A percentile compares a stretch with the other conserved stretches of the same genome.
These are phyloP conservation scores for Tylopilus cervinicoccineus DNA, from an alignment of 768 basidiomycete genomes.

Conservation along the genomic window DNA sequence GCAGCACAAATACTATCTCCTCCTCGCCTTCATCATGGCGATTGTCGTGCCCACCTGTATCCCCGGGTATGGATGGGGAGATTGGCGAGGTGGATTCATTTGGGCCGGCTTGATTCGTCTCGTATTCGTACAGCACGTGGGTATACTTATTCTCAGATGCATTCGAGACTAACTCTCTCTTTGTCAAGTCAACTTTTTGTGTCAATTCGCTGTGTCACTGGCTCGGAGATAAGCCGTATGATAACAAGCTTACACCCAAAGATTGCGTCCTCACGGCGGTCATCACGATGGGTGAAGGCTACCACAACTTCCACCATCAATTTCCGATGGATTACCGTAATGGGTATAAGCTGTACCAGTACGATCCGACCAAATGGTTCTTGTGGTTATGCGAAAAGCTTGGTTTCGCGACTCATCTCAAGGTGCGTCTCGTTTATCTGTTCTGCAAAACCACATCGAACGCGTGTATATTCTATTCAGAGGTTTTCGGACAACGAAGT, in stretches of 20 bases:
- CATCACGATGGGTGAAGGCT: slow-evolving; percentile 90
- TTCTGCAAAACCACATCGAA: neutral
- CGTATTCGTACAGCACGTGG: slow-evolving; percentile 77
- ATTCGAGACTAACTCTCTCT: neutral
- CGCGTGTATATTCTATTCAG: slow-evolving; percentile 31
- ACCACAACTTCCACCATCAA: slow-evolving; percentile 95
- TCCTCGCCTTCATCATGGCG: slow-evolving; percentile 60
- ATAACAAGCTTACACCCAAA: slow-evolving; percentile 89
- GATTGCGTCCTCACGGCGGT: slow-evolving; percentile 85
- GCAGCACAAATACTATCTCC: slow-evolving; percentile 78
- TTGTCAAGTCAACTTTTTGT: slow-evolving; percentile 78
- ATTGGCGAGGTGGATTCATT: slow-evolving; percentile 24
- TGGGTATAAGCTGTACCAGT: slow-evolving; percentile 84
- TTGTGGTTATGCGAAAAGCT: slow-evolving; percentile 44
- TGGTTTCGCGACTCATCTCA: slow-evolving; percentile 50
- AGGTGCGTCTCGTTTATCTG: slow-evolving; percentile 24
- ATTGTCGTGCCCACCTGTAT: slow-evolving; percentile 59
- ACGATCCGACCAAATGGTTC: slow-evolving; percentile 90
- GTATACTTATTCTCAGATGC: slow-evolving; percentile 26
- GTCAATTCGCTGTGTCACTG: slow-evolving; percentile 94
- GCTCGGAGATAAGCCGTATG: slow-evolving; percentile 86
- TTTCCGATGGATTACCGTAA: slow-evolving; percentile 96
- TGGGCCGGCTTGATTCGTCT: slow-evolving; percentile 48
- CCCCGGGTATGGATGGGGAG: slow-evolving; percentile 19
- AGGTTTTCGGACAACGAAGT: slow-evolving; percentile 54